Base-by-base conservation (phyloP, 208 protist species). In the Blechomonas ayalai region DNA sequence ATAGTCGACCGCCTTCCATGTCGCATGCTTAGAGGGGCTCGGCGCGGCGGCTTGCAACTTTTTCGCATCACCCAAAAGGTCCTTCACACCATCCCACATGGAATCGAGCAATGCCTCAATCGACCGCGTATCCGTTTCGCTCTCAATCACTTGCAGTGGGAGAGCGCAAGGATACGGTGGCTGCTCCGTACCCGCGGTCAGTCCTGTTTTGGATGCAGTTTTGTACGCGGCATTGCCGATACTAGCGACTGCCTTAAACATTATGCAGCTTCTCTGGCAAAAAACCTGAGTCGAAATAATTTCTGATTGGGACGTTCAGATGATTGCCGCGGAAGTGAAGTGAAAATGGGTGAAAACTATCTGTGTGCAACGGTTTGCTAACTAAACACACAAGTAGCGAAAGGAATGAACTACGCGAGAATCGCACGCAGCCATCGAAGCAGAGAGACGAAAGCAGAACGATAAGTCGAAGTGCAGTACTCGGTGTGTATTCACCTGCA, bases 91-190 rank as follows among this genome's bases (percentile, higher is more conserved):
- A 3, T 35, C 60, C 45, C 71, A 82, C 13, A 64, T 74, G 37
- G 51, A 55, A 56, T 82, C 77, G 22, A 82, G 58, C 3, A 92
- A 46, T 16, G 51, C 52, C 19, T 84, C 58, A 15, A 80, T 57
- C 9, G 56, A 22, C 1, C 35, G 41, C 4, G 42, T 44, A 63
- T 89, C 79, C 24, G 75, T 43, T 31, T 44, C 16, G 59, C 65
- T 53, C 7, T 80, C 59, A 27, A 92, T 62, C 12, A 59, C 58
- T 13, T 69, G 62, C 35, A 89, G 62, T 3, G 84, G 84, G n/a
- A 87, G 39, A 4, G 84, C 73, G 41, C 84, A 92, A 9, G 84
- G 80, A 55, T 92, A 92, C 12, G 84, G 77, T 0, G 84, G 84
- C 56, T 89, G 69, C 22, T 88, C 71, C 3, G 57, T 67, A 38